Evolutionary conservation across 352 stramenopile species (phyloP).

Genomic region (Phytophthora multivora): DNA sequence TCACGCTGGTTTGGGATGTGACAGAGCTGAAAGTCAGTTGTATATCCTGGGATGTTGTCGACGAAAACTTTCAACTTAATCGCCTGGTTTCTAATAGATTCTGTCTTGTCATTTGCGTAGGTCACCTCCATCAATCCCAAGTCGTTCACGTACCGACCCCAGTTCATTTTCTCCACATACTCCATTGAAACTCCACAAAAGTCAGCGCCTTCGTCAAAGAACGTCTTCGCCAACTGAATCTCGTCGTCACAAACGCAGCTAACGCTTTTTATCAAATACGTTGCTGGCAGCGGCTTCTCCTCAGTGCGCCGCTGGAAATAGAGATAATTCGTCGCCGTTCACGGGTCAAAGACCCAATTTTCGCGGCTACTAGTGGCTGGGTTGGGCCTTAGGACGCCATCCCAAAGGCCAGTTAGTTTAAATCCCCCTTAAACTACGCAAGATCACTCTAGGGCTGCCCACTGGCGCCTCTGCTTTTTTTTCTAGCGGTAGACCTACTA

Average conservation of each 20-base stretch:
- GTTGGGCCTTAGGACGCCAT: slow-evolving; percentile 8
- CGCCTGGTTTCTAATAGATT: too few species aligned
- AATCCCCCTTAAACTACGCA: slow-evolving; percentile 4
- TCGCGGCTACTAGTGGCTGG: slow-evolving; percentile 5
- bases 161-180: not conserved
- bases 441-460: too few species aligned
- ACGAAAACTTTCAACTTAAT: too few species aligned
- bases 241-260: not conserved
- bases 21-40: too few species aligned
- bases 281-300: not conserved
- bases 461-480: too few species aligned
- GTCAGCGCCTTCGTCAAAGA: slow-evolving; percentile 5
- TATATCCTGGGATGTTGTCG: too few species aligned
- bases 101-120: too few species aligned
- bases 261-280: slow-evolving; percentile 4
- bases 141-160: too few species aligned
- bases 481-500: too few species aligned
- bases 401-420: slow-evolving; percentile 14
- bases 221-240: not conserved
- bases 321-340: not conserved
- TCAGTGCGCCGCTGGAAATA: not conserved
- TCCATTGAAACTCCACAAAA: slow-evolving; percentile 4
- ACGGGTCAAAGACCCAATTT: slow-evolving; percentile 8
- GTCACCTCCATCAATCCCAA: too few species aligned
- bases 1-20: too few species aligned